A percentile compares a stretch with the other conserved stretches of the same genome.
Evolutionary conservation across 2,329 filamentous ascomycete species (phyloP).

Genomic region (Cadophora gregata): DNA sequence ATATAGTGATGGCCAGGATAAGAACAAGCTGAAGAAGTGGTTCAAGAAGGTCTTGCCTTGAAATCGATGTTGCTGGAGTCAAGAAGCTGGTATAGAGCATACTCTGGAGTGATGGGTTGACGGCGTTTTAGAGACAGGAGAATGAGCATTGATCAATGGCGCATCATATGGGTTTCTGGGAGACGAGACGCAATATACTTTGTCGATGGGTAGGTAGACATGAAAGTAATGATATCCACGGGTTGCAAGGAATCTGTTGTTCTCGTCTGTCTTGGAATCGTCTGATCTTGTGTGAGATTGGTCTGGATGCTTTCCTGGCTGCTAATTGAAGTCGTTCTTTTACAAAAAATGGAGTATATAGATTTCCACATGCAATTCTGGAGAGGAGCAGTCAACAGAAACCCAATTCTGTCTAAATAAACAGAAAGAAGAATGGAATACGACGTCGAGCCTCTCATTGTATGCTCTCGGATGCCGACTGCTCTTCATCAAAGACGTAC

Average conservation of each 20-base stretch:
- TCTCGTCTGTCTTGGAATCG: background rate
- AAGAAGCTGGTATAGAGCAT: background rate
- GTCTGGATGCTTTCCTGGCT: background rate
- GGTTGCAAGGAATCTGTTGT: background rate
- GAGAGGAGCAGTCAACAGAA: too few species aligned
- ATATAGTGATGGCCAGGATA: background rate
- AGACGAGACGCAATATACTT: background rate
- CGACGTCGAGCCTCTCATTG: too few species aligned
- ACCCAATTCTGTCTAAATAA: too few species aligned
- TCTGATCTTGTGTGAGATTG: background rate
- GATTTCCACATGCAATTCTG: too few species aligned
- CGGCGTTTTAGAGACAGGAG: background rate
- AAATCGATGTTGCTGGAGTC: background rate
- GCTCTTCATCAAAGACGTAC: too few species aligned
- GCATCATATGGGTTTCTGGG: background rate
- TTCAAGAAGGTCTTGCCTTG: slow-evolving; percentile 6
- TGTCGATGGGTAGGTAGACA: background rate
- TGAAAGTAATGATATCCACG: background rate
- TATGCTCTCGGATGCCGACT: too few species aligned
- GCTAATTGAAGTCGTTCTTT: too few species aligned
- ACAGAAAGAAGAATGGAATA: too few species aligned
- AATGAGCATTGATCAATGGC: background rate
- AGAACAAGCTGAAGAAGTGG: slow-evolving; percentile 12
- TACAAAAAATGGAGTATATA: too few species aligned
- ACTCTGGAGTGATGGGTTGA: background rate